phyloP scores from a whole-genome alignment of 2,329 filamentous ascomycete genomes.

The Sphaceloma murrayae region DNA sequence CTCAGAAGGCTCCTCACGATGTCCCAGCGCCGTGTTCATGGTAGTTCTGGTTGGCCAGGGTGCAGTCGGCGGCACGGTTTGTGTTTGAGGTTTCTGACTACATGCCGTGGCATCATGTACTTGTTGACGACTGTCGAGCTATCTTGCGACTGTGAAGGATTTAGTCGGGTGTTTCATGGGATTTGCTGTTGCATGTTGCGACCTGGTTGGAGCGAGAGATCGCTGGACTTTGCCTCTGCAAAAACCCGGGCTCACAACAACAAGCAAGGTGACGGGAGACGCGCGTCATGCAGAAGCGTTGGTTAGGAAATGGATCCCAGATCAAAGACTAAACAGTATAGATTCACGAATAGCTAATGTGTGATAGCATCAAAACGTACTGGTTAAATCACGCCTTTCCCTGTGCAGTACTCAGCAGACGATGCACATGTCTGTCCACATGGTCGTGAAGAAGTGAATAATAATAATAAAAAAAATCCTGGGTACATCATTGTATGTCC shows the following conservation, averaged over 20 bases:
- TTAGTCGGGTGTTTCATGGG: neutral
- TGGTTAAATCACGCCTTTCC: neutral
- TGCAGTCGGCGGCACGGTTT: slow-evolving; percentile 12
- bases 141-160: no score
- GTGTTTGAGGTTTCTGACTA: slow-evolving; percentile 14
- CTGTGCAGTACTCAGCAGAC: neutral
- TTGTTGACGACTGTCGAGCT: no score
- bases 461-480: slow-evolving; percentile 6
- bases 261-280: neutral
- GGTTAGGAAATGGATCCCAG: neutral
- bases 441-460: slow-evolving; percentile 10
- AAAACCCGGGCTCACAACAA: neutral
- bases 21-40: neutral
- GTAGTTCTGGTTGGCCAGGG: neutral
- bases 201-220: no score
- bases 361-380: neutral
- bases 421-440: neutral
- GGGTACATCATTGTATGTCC: neutral
- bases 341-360: neutral
- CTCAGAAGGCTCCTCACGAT: neutral
- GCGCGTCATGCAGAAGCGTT: neutral
- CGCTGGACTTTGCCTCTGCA: neutral
- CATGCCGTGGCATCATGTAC: slow-evolving; percentile 16
- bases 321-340: slow-evolving; percentile 14
- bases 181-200: neutral